Conservation (phyloP, 1,284 basidiomycete genomes). For the Sporisorium sorghi region DNA sequence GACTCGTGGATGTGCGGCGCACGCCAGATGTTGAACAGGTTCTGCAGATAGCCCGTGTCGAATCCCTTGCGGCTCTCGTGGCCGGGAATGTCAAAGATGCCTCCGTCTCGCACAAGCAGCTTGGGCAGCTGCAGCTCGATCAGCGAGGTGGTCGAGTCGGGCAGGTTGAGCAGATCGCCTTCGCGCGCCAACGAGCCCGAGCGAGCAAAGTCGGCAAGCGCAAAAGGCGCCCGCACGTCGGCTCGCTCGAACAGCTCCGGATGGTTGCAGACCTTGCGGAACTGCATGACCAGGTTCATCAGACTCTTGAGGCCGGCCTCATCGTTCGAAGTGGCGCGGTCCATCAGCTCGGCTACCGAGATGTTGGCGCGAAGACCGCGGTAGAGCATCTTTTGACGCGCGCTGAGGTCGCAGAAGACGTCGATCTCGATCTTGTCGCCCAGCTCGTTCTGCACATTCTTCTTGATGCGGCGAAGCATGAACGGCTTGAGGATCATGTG, state of each 20-base stretch:
- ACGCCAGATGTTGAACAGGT: slow-evolving; percentile 91
- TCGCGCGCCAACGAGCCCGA: slow-evolving; percentile 86
- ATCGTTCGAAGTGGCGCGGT: slow-evolving; percentile 88
- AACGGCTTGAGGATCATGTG: slow-evolving; percentile 99
- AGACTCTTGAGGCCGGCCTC: slow-evolving; percentile 89
- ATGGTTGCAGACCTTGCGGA: slow-evolving; percentile 99
- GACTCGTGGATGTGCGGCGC: slow-evolving; percentile 82
- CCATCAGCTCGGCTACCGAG: slow-evolving; percentile 92
- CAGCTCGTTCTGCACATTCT: slow-evolving; percentile 99
- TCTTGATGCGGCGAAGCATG: slow-evolving; percentile 97
- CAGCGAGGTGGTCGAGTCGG: slow-evolving; percentile 85
- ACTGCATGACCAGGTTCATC: slow-evolving; percentile 99
- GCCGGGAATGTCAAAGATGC: slow-evolving; percentile 78
- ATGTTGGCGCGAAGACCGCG: slow-evolving; percentile 89
- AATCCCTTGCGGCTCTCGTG: slow-evolving; percentile 74
- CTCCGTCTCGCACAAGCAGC: slow-evolving; percentile 83
- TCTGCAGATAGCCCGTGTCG: slow-evolving; percentile 76
- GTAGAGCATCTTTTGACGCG: slow-evolving; percentile 92
- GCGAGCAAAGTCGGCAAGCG: slow-evolving; percentile 85
- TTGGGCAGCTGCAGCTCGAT: slow-evolving; percentile 84
- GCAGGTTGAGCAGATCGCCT: slow-evolving; percentile 82
- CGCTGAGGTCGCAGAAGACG: slow-evolving; percentile 92
- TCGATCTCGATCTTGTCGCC: slow-evolving; percentile 99
- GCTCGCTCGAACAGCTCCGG: slow-evolving; percentile 98
- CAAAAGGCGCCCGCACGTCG: slow-evolving; percentile 91